phyloP scores from a whole-genome alignment of 1,284 basidiomycete genomes.

The Melampsora abietis-canadensis region DNA sequence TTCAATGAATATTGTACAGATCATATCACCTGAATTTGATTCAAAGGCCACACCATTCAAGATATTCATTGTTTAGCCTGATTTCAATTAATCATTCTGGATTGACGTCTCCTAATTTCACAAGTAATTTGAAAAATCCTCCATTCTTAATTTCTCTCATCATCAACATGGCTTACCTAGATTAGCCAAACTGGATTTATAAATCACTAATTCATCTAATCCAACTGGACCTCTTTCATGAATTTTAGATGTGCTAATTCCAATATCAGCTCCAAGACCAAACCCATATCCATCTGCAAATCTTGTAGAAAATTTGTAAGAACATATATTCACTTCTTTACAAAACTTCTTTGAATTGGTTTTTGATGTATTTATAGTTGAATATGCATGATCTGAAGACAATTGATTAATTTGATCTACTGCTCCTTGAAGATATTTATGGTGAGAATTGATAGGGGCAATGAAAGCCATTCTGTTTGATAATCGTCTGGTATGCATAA shows the following conservation, averaged over 20 bases:
- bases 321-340: constrained; percentile 79
- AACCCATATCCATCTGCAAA: constrained; percentile 97
- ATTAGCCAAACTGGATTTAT: constrained; percentile 76
- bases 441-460: constrained; percentile 74
- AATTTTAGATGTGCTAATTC: constrained; percentile 92
- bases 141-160: too few species aligned
- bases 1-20: too few species aligned
- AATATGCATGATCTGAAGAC: constrained; percentile 92
- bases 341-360: constrained; percentile 70
- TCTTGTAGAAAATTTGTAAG: constrained; percentile 92
- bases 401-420: constrained; percentile 87
- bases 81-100: too few species aligned
- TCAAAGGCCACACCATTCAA: too few species aligned
- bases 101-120: too few species aligned
- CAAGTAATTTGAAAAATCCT: too few species aligned
- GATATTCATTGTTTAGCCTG: too few species aligned
- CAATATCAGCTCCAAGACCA: constrained; percentile 96
- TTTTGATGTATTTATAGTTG: constrained; percentile 80
- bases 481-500: constrained; percentile 60
- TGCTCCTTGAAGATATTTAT: constrained; percentile 68
- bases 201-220: constrained; percentile 86
- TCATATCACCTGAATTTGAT: too few species aligned
- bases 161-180: too few species aligned
- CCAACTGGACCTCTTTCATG: constrained; percentile 97
- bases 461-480: constrained; percentile 79